Evolutionary conservation across 768 basidiomycete species (phyloP).

Genomic region (Termitomyces eurrhizus): DNA sequence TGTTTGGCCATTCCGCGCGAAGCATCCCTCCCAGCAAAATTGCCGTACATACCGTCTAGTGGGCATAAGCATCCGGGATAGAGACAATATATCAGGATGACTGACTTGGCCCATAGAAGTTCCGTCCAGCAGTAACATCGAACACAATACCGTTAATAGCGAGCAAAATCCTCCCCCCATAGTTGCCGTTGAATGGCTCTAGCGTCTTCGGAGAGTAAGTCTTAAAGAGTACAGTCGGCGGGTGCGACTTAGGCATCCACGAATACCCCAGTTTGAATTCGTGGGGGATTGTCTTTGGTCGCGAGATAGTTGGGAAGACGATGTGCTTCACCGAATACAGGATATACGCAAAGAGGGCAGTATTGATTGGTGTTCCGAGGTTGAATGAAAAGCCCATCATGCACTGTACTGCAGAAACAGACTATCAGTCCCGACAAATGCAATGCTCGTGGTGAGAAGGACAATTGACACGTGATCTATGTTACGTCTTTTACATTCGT

Average conservation of each 20-base stretch:
- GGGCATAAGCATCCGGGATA: neutral
- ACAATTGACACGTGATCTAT: neutral
- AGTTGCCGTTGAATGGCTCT: slow-evolving; percentile 57
- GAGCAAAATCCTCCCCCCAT: slow-evolving; percentile 73
- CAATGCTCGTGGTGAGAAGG: neutral
- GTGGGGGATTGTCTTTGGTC: slow-evolving; percentile 46
- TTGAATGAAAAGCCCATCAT: slow-evolving; percentile 40
- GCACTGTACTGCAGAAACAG: neutral
- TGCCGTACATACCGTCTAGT: slow-evolving; percentile 94
- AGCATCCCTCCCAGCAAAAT: slow-evolving; percentile 96
- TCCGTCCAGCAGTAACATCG: slow-evolving; percentile 85
- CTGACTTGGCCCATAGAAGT: slow-evolving; percentile 94
- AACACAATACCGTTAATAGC: slow-evolving; percentile 86
- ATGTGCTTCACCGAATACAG: slow-evolving; percentile 74
- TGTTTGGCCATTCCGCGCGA: slow-evolving; percentile 98
- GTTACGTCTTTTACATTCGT: no score
- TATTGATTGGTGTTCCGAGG: slow-evolving; percentile 74
- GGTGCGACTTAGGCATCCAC: slow-evolving; percentile 86
- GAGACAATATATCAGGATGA: slow-evolving; percentile 6
- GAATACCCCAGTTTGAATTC: slow-evolving; percentile 85
- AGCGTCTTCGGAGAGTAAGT: slow-evolving; percentile 79
- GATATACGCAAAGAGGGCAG: slow-evolving; percentile 73
- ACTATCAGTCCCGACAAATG: neutral
- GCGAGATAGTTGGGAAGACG: slow-evolving; percentile 61
- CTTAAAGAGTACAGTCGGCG: slow-evolving; percentile 72